These are phyloP conservation scores for Ceratobasidium sp. DNA, from an alignment of 1,284 basidiomycete genomes.

Conservation along the genomic window DNA sequence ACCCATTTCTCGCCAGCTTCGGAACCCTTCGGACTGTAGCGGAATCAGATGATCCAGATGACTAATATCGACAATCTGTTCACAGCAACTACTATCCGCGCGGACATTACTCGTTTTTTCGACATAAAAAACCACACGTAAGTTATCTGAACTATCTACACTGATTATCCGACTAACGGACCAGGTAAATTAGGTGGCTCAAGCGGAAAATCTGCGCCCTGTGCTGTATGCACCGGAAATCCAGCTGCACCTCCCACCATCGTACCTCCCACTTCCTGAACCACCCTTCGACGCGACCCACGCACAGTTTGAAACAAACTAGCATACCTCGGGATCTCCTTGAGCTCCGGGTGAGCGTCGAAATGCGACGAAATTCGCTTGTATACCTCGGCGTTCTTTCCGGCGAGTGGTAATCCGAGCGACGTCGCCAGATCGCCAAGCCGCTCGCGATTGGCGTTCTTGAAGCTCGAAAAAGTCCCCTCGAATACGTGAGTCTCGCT, in stretches of 20 bases:
- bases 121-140: neutral
- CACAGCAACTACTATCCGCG: too few species aligned
- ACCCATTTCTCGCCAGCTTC: slow-evolving; percentile 7
- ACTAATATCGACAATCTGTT: too few species aligned
- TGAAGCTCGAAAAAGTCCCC: slow-evolving; percentile 12
- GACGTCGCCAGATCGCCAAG: slow-evolving; percentile 15
- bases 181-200: neutral
- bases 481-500: neutral
- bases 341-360: slow-evolving; percentile 21
- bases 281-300: neutral
- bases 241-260: too few species aligned
- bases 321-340: neutral
- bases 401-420: neutral
- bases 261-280: too few species aligned
- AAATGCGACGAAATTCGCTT: neutral
- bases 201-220: neutral
- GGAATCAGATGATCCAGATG: neutral
- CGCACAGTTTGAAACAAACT: neutral
- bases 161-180: neutral
- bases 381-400: neutral
- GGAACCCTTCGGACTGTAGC: neutral
- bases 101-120: neutral
- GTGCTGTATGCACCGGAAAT: neutral
- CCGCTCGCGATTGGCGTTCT: neutral
- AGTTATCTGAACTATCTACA: neutral